These are phyloP conservation scores for Dothistroma septosporum DNA, from an alignment of 2,329 filamentous ascomycete genomes.

Conservation along the genomic window DNA sequence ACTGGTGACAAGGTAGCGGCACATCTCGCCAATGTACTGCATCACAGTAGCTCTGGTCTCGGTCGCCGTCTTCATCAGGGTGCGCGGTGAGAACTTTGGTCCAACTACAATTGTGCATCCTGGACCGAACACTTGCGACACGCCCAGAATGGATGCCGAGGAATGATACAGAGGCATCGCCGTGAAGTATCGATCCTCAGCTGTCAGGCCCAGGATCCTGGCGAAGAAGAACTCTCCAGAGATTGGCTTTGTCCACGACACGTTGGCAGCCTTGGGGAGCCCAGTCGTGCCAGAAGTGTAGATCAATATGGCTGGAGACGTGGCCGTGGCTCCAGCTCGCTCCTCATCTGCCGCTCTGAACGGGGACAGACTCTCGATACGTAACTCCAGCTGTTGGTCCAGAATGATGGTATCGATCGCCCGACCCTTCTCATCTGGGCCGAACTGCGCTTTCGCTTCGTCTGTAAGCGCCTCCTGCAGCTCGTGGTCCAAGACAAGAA, in stretches of 20 bases:
- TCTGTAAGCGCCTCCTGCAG: constrained; percentile 56
- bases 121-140: constrained; percentile 50
- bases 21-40: constrained; percentile 85
- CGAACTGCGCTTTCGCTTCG: constrained; percentile 45
- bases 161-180: constrained; percentile 89
- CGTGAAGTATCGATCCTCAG: constrained; percentile 76
- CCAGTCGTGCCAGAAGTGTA: constrained; percentile 85
- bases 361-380: constrained; percentile 27
- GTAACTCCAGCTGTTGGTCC: constrained; percentile 56
- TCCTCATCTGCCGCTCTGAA: constrained; percentile 33
- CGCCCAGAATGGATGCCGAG: constrained; percentile 68
- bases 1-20: constrained; percentile 72
- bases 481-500: constrained; percentile 66
- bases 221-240: constrained; percentile 27
- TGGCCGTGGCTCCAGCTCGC: constrained; percentile 27
- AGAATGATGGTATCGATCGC: constrained; percentile 60
- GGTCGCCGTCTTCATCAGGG: constrained; percentile 74
- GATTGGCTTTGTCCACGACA: constrained; percentile 33
- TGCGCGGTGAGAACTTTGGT: constrained; percentile 70
- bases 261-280: constrained; percentile 59
- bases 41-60: constrained; percentile 67
- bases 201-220: constrained; percentile 57
- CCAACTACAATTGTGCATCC: constrained; percentile 68
- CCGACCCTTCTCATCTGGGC: constrained; percentile 40
- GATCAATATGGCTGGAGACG: constrained; percentile 67